phyloP scores from a whole-genome alignment of 306 rosid species.

The Phaseolus lunatus region DNA sequence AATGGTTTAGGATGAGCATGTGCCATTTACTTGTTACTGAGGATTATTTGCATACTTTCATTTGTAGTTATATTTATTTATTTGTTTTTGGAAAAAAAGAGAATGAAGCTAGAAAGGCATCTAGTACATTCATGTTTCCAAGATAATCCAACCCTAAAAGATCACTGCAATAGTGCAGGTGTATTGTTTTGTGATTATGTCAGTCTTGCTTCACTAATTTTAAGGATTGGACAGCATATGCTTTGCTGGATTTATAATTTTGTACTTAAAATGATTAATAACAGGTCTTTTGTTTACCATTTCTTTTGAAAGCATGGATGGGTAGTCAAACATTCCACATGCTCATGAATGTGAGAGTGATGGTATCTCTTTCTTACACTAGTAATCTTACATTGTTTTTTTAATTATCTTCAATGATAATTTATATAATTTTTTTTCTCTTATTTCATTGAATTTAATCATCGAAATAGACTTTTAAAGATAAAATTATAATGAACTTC shows the following conservation, averaged over 20 bases:
- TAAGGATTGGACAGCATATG: not conserved
- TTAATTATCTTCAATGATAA: too few species aligned
- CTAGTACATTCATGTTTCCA: slow-evolving; percentile 4
- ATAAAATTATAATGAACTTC: too few species aligned
- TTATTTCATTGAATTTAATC: too few species aligned
- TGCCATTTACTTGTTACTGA: slow-evolving; percentile 5
- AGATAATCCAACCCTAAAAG: slow-evolving; percentile 5
- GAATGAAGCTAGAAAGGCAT: not conserved
- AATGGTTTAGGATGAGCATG: slow-evolving; percentile 6
- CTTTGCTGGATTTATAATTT: not conserved
- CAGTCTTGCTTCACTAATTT: not conserved
- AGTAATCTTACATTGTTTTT: too few species aligned
- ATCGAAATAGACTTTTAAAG: too few species aligned
- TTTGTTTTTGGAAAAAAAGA: not conserved
- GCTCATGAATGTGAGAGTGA: not conserved
- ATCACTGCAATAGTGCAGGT: not conserved
- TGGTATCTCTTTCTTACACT: not conserved
- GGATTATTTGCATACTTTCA: slow-evolving; percentile 8
- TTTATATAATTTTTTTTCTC: too few species aligned
- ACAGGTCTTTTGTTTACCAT: not conserved
- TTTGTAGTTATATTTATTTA: not conserved
- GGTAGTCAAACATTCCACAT: not conserved
- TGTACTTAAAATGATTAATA: not conserved
- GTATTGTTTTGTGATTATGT: not conserved
- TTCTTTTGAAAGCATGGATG: not conserved